Evolutionary conservation across 1,139 yeast species (phyloP).

Genomic region (Saccharomycopsis phalli): DNA sequence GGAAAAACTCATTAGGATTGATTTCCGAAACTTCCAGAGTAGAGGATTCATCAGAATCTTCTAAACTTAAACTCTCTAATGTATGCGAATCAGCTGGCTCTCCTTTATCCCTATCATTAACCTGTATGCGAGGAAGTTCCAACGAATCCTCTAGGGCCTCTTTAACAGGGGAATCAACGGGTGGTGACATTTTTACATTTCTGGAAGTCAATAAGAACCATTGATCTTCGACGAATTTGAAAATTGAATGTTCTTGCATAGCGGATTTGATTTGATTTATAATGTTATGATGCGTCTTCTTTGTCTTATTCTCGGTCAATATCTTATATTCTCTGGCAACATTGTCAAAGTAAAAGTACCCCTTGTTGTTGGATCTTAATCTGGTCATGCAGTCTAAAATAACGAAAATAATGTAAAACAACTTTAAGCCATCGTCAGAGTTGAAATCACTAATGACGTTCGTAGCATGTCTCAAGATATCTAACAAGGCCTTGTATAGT

Average conservation of each 20-base stretch:
- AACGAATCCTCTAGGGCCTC: too few relatives aligned
- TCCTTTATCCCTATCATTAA: not conserved
- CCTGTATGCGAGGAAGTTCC: not conserved
- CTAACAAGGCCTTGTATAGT: not conserved
- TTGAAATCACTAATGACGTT: not conserved
- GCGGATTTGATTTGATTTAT: not conserved
- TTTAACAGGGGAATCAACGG: too few relatives aligned
- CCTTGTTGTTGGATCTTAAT: constrained; percentile 10
- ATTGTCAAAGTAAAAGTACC: constrained; percentile 15
- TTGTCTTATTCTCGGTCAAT: constrained; percentile 7
- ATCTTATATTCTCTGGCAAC: constrained; percentile 13
- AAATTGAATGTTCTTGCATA: not conserved
- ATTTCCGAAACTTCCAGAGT: too few relatives aligned
- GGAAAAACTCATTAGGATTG: constrained; percentile 9
- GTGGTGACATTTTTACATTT: too few relatives aligned
- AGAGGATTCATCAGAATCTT: not conserved
- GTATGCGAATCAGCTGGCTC: not conserved
- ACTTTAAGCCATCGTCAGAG: not conserved
- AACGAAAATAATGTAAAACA: constrained; percentile 14
- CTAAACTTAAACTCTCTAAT: too few relatives aligned
- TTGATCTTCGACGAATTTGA: not conserved
- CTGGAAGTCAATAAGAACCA: not conserved
- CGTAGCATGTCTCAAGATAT: not conserved
- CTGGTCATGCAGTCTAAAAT: constrained; percentile 16
- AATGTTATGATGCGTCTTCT: not conserved